Percentiles rank a stretch among this genome's conserved stretches.
These are phyloP conservation scores for Boehmeria nivea DNA, from an alignment of 306 rosid species.

Conservation along the genomic window DNA sequence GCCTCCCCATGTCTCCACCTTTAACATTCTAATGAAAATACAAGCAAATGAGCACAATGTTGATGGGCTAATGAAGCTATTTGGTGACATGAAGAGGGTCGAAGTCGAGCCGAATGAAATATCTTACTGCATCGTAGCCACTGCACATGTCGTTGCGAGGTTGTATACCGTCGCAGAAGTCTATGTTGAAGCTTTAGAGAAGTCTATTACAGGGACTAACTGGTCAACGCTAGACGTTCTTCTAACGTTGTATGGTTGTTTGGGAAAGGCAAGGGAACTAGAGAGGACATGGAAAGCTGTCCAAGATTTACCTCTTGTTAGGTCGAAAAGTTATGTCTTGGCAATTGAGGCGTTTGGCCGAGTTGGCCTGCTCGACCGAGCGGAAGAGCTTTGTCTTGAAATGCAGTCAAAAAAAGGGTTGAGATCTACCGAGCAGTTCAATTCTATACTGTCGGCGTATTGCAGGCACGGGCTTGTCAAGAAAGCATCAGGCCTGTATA, in stretches of 20 bases:
- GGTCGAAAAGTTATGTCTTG: conserved; percentile 70
- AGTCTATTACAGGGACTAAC: conserved; percentile 58
- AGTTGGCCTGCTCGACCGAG: conserved; percentile 51
- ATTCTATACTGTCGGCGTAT: conserved; percentile 64
- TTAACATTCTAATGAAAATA: conserved; percentile 87
- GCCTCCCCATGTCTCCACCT: conserved; percentile 73
- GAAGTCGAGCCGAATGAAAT: conserved; percentile 79
- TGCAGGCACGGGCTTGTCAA: conserved; percentile 65
- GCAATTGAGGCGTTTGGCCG: conserved; percentile 90
- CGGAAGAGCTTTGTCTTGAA: conserved; percentile 82
- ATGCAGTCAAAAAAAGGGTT: conserved; percentile 57
- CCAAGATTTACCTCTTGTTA: conserved; percentile 53
- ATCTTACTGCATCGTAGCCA: conserved; percentile 76
- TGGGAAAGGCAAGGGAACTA: conserved; percentile 61
- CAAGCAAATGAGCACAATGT: conserved; percentile 75
- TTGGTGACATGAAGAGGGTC: conserved; percentile 50
- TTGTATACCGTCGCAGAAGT: conserved; percentile 62
- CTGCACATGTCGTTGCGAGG: conserved; percentile 77
- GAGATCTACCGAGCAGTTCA: conserved; percentile 67
- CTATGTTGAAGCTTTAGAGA: conserved; percentile 68
- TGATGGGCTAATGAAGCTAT: conserved; percentile 61
- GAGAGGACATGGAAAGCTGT: conserved; percentile 63
- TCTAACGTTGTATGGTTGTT: conserved; percentile 64
- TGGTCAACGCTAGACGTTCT: conserved; percentile 80
- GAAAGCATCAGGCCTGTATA: conserved; percentile 51